These are phyloP conservation scores for Bimuria novae-zelandiae DNA, from an alignment of 2,329 filamentous ascomycete genomes.

Conservation along the genomic window DNA sequence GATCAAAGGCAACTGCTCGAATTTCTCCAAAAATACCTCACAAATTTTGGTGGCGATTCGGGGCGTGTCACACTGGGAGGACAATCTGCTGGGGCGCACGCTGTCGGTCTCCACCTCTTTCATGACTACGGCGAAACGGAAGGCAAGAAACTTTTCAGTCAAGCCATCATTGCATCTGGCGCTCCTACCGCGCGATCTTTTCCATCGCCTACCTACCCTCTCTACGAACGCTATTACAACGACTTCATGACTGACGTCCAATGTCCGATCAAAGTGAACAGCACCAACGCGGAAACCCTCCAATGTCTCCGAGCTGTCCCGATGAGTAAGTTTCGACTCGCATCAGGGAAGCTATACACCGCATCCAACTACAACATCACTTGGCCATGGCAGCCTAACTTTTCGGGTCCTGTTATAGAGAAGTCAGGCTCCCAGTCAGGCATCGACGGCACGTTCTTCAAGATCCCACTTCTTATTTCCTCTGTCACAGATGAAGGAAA, in stretches of 20 bases:
- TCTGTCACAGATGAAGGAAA: conserved; percentile 45
- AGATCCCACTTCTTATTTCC: conserved; percentile 39
- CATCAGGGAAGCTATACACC: conserved; percentile 47
- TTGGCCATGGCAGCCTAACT: conserved; percentile 57
- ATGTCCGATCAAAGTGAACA: conserved; percentile 34
- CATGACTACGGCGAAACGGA: conserved; percentile 42
- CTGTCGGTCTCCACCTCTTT: conserved; percentile 43
- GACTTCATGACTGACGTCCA: conserved; percentile 37
- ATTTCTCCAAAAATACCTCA: conserved; percentile 48
- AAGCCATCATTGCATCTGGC: conserved; percentile 41
- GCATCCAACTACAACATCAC: conserved; percentile 48
- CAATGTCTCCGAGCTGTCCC: conserved; percentile 48
- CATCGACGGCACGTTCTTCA: conserved; percentile 41
- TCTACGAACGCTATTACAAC: conserved; percentile 36
- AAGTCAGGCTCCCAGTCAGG: conserved; percentile 51
- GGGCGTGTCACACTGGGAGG: conserved; percentile 48
- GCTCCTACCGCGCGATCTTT: conserved; percentile 44
- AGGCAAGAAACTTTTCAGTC: conserved; percentile 38
- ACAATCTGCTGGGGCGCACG: conserved; percentile 47
- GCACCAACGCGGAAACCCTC: conserved; percentile 36
- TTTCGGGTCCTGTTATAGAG: conserved; percentile 53
- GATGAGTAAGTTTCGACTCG: conserved; percentile 44
- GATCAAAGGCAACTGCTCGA: conserved; percentile 40
- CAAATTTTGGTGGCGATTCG: conserved; percentile 46
- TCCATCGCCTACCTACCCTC: conserved; percentile 35